phyloP scores from a whole-genome alignment of 2,329 filamentous ascomycete species.

The Cladophialophora yegresii region DNA sequence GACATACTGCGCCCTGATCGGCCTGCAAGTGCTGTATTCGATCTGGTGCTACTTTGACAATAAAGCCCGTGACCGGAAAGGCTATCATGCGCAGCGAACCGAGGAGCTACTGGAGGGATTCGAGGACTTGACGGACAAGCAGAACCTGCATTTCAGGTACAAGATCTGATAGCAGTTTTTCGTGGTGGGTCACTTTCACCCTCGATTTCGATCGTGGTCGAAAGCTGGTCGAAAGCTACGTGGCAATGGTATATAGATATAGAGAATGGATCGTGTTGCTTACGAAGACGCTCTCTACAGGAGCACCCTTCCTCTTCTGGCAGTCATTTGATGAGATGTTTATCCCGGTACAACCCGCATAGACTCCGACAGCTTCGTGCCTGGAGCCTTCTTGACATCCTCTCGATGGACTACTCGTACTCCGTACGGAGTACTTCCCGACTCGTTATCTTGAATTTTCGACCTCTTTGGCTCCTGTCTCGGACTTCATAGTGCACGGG shows the following conservation, averaged over 20 bases:
- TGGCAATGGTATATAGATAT: neutral
- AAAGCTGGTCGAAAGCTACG: neutral
- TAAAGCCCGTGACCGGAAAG: conserved; percentile 20
- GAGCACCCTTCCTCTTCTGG: too few species aligned
- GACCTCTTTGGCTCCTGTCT: too few species aligned
- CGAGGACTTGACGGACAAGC: conserved; percentile 44
- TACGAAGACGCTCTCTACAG: too few species aligned
- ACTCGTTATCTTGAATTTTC: too few species aligned
- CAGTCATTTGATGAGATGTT: too few species aligned
- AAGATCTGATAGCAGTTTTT: conserved; percentile 36
- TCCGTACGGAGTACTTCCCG: too few species aligned
- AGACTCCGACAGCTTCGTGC: too few species aligned
- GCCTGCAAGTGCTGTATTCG: conserved; percentile 39
- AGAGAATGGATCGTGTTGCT: neutral
- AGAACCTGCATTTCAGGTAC: conserved; percentile 44
- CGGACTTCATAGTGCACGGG: too few species aligned
- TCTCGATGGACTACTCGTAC: too few species aligned
- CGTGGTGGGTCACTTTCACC: neutral
- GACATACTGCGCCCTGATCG: conserved; percentile 50
- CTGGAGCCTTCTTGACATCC: too few species aligned
- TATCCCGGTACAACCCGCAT: too few species aligned
- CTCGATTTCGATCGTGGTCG: neutral
- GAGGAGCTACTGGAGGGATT: conserved; percentile 40
- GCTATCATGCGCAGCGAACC: conserved; percentile 11
- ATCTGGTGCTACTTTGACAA: conserved; percentile 28